Evolutionary conservation across 306 rosid species (phyloP).

Genomic region (Castanospermum australe): DNA sequence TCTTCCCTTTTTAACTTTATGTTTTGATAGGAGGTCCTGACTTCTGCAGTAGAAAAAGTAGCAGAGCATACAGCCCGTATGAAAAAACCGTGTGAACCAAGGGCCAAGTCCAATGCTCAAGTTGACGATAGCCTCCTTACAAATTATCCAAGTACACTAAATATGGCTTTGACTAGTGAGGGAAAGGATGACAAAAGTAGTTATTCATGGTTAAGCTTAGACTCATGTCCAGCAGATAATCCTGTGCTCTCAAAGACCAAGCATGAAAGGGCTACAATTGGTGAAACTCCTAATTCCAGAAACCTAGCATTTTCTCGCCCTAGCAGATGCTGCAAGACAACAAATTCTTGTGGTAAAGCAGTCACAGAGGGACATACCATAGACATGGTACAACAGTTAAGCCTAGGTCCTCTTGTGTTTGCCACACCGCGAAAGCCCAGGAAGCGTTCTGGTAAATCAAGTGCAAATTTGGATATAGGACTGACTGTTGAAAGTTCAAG

Average conservation of each 20-base stretch:
- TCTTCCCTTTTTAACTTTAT: slow-evolving; percentile 15
- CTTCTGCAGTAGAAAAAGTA: slow-evolving; percentile 34
- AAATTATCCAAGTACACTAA: slow-evolving; percentile 28
- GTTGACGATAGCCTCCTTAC: slow-evolving; percentile 32
- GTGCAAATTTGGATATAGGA: slow-evolving; percentile 39
- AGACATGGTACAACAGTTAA: slow-evolving; percentile 46
- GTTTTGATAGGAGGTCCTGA: slow-evolving; percentile 49
- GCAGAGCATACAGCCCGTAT: slow-evolving; percentile 13
- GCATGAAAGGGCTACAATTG: slow-evolving; percentile 14
- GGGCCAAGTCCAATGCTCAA: slow-evolving; percentile 32
- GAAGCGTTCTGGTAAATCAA: slow-evolving; percentile 50
- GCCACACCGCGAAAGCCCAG: slow-evolving; percentile 43
- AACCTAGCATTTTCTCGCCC: slow-evolving; percentile 31
- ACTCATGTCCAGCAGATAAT: slow-evolving; percentile 52
- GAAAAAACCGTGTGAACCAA: slow-evolving; percentile 33
- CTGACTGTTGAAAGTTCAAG: slow-evolving; percentile 45
- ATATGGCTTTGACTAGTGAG: slow-evolving; percentile 44
- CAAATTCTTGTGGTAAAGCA: slow-evolving; percentile 30
- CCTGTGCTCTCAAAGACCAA: slow-evolving; percentile 17
- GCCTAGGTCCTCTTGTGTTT: slow-evolving; percentile 36
- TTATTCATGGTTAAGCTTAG: slow-evolving; percentile 68
- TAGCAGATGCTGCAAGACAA: slow-evolving; percentile 35
- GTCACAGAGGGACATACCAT: slow-evolving; percentile 13
- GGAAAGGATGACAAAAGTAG: slow-evolving; percentile 51
- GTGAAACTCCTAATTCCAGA: slow-evolving; percentile 30